Evolutionary conservation across 805 yeast genomes (phyloP), one percentile per base, ranked within the genome.

Genomic region (Wickerhamomyces chambardii): DNA sequence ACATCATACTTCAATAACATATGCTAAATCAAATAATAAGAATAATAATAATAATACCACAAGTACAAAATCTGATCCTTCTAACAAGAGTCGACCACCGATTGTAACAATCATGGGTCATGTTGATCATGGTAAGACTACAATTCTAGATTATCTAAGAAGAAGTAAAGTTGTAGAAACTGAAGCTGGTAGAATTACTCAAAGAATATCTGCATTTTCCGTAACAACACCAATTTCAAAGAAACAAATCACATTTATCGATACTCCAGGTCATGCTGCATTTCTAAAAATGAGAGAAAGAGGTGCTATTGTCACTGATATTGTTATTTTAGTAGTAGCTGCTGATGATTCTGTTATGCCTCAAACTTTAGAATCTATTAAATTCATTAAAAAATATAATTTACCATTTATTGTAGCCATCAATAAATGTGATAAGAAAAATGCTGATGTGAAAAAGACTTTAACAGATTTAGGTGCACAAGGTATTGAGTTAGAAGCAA

Each of bases 291-390:
- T 92, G 95, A 74, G 98, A 46, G 94, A 90, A 59, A 71, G 98
- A 46, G 98, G 98, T 31, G 97, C 98, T 0, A 80, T 75, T 45
- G 75, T 89, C 30, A 92, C 98, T 0, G 98, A 92, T 63, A 80
- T 92, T 33, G 85, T 92, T 26, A 72, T 92, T 31, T 66, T 92
- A 36, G 97, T 90, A 2, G 95, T 92, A 16, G 97, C 97, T 1
- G 95, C 95, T 2, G 97, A 92, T 55, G 98, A 92, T 59, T 84
- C 96, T 1, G 94, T 92, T 17, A 92, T 83, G 95, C 97, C 97
- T 0, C 98, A 92, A 55, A 92, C 98, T 0, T 68, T 78, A 29
- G 98, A 92, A 56, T 97, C 97, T 2, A 85, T 92, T 42, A 86
- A 83, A 48, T 98, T 92, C 57, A 89, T 95, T 4, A 80, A 81